phyloP scores from a whole-genome alignment of 2,329 filamentous ascomycete genomes.

The Cadophora sp. region DNA sequence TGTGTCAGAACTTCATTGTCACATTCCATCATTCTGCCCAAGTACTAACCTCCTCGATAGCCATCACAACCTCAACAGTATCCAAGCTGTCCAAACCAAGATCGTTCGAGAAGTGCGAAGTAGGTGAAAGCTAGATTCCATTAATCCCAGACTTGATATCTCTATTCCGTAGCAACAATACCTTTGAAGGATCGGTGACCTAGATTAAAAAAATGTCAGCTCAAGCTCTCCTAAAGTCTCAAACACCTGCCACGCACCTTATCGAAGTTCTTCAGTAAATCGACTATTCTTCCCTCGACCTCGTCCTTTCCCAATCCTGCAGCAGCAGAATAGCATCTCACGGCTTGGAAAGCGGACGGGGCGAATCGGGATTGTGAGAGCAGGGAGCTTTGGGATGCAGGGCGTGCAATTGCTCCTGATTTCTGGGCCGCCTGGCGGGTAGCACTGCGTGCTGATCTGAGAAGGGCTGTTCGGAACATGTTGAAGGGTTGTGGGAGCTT shows the following conservation, averaged over 20 bases:
- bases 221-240: constrained; percentile 24
- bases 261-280: constrained; percentile 94
- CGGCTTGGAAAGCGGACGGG: constrained; percentile 69
- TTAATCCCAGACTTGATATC: not conserved
- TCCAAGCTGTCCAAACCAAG: constrained; percentile 96
- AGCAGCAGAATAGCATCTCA: constrained; percentile 86
- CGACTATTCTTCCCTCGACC: constrained; percentile 90
- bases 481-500: constrained; percentile 47
- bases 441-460: constrained; percentile 72
- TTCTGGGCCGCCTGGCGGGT: constrained; percentile 58
- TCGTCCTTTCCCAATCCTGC: constrained; percentile 81
- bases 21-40: not conserved
- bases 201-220: constrained; percentile 47
- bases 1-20: constrained; percentile 36
- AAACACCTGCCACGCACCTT: constrained; percentile 67
- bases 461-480: constrained; percentile 90
- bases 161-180: constrained; percentile 48
- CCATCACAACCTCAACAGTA: constrained; percentile 99
- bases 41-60: constrained; percentile 86
- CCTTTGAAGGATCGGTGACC: constrained; percentile 72
- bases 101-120: constrained; percentile 95
- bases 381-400: constrained; percentile 63
- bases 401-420: constrained; percentile 62
- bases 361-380: constrained; percentile 69
- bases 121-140: constrained; percentile 73